Percentiles rank a stretch among this genome's conserved stretches.
Conservation (phyloP, 164 flowering plant species). For the Saururus chinensis region DNA sequence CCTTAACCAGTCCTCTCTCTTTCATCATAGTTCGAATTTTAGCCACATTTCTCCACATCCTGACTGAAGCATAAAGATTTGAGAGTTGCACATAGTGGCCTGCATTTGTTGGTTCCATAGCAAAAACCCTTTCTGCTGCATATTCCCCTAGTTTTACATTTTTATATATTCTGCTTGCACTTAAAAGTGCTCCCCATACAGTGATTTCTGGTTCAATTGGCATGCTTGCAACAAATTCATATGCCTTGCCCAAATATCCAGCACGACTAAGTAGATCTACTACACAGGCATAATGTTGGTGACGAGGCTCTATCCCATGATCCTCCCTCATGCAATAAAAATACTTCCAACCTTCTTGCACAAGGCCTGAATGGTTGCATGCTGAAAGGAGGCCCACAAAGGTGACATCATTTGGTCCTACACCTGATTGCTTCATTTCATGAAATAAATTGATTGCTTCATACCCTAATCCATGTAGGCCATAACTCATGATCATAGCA, state of each 20-base stretch:
- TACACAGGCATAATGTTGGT: constrained; percentile 28
- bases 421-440: constrained; percentile 16
- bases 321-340: constrained; percentile 22
- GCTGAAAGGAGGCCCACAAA: constrained; percentile 23
- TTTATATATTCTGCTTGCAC: constrained; percentile 19
- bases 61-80: constrained; percentile 26
- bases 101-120: constrained; percentile 23
- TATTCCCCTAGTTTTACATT: constrained; percentile 19
- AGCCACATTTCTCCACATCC: constrained; percentile 19
- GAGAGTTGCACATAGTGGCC: constrained; percentile 31
- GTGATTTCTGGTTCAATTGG: constrained; percentile 22
- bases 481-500: constrained; percentile 26
- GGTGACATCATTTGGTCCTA: constrained; percentile 30
- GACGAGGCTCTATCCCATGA: constrained; percentile 25
- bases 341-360: constrained; percentile 23
- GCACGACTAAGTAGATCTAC: constrained; percentile 27
- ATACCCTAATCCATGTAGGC: constrained; percentile 26
- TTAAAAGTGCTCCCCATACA: constrained; percentile 26
- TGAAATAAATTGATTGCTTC: constrained; percentile 24
- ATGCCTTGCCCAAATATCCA: constrained; percentile 22
- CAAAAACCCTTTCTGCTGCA: constrained; percentile 18
- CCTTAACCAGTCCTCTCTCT: constrained; percentile 21
- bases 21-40: constrained; percentile 20
- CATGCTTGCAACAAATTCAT: constrained; percentile 20
- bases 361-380: constrained; percentile 25